Conservation (phyloP, 768 basidiomycete genomes). For the Hygrophorus russula region DNA sequence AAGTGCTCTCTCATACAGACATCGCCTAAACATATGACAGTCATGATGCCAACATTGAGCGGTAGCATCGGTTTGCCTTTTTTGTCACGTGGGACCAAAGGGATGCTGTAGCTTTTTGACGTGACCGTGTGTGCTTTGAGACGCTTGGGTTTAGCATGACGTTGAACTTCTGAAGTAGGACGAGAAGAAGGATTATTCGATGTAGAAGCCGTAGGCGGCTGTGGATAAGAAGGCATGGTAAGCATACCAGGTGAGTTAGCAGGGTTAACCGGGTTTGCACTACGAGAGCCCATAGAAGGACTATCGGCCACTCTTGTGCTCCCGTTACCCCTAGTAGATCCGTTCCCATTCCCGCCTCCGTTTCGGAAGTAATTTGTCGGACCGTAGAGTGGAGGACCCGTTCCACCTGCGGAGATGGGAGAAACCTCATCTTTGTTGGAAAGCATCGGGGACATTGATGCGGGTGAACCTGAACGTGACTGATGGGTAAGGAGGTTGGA, state of each 20-base stretch:
- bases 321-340: neutral
- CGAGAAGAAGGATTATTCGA: conserved; percentile 8
- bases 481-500: conserved; percentile 1
- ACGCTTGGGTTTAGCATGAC: conserved; percentile 60
- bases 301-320: neutral
- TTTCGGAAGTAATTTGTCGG: conserved; percentile 2
- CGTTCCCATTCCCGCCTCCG: neutral
- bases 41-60: conserved; percentile 81
- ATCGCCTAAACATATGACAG: conserved; percentile 60
- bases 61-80: conserved; percentile 62
- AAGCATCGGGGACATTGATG: conserved; percentile 1
- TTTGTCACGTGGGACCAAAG: conserved; percentile 68
- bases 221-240: conserved; percentile 1
- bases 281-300: too few species aligned
- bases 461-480: conserved; percentile 6
- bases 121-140: conserved; percentile 75
- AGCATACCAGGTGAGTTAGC: conserved; percentile 4
- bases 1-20: conserved; percentile 79
- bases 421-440: conserved; percentile 1
- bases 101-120: conserved; percentile 66
- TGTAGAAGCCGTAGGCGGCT: conserved; percentile 7
- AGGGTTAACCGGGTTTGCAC: too few species aligned
- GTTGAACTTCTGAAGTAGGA: conserved; percentile 23
- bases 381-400: neutral
- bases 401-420: neutral